Percentiles rank a stretch among this genome's conserved stretches.
Evolutionary conservation across 148 eudicot genomes (phyloP).

Genomic region (Amaranthus cruentus): DNA sequence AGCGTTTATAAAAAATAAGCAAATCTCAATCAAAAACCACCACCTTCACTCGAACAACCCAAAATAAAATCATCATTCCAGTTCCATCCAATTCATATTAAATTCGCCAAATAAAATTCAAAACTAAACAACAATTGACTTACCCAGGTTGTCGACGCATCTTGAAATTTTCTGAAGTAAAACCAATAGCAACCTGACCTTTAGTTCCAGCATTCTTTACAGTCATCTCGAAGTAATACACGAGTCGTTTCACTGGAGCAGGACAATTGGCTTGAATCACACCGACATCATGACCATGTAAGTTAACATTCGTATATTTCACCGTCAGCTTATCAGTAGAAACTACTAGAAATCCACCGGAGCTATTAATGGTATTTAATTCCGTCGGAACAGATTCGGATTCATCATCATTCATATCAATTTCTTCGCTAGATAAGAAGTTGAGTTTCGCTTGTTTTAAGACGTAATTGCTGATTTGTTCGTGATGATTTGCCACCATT

Average conservation of each 20-base stretch:
- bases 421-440: slow-evolving; percentile 24
- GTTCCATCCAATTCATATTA: no score
- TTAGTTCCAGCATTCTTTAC: slow-evolving; percentile 72
- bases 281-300: slow-evolving; percentile 91
- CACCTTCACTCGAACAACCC: no score
- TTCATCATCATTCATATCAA: slow-evolving; percentile 17
- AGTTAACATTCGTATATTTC: slow-evolving; percentile 49
- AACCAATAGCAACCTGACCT: slow-evolving; percentile 82
- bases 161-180: slow-evolving; percentile 58
- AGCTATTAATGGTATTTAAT: slow-evolving; percentile 69
- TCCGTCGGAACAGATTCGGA: slow-evolving; percentile 50
- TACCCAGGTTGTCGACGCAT: slow-evolving; percentile 93
- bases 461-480: slow-evolving; percentile 53
- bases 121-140: not conserved
- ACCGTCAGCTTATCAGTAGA: slow-evolving; percentile 74
- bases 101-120: not conserved
- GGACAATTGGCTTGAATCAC: slow-evolving; percentile 70
- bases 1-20: no score
- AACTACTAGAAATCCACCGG: slow-evolving; percentile 69
- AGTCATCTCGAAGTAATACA: slow-evolving; percentile 71
- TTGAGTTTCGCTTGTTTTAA: slow-evolving; percentile 45
- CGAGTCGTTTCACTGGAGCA: slow-evolving; percentile 58
- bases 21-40: no score
- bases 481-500: slow-evolving; percentile 43
- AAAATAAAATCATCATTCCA: no score